phyloP scores from a whole-genome alignment of 2,329 filamentous ascomycete genomes.

The Didymella pomorum region DNA sequence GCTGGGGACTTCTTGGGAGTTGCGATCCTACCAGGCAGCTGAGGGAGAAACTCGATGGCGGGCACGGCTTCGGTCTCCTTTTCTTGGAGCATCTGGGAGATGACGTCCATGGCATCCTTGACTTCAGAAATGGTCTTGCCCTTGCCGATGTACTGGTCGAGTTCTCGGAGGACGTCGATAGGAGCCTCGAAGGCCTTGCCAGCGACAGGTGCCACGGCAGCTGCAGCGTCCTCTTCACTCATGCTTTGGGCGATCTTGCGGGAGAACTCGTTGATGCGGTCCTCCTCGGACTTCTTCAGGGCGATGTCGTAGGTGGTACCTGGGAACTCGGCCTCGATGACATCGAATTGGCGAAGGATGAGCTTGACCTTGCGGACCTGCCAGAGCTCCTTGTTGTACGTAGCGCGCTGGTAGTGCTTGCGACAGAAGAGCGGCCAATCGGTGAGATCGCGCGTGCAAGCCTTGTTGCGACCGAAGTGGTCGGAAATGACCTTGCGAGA shows the following conservation, averaged over 20 bases:
- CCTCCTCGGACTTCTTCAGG: conserved; percentile 49
- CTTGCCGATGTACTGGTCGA: conserved; percentile 35
- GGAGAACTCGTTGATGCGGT: conserved; percentile 42
- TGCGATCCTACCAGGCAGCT: conserved; percentile 28
- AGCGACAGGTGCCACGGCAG: conserved; percentile 17
- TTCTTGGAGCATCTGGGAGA: conserved; percentile 40
- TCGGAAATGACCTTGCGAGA: conserved; percentile 52
- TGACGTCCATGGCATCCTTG: conserved; percentile 33
- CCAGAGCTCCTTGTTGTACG: conserved; percentile 48
- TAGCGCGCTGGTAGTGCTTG: conserved; percentile 53
- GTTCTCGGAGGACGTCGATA: conserved; percentile 43
- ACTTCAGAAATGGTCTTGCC: conserved; percentile 33
- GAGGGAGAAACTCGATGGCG: conserved; percentile 44
- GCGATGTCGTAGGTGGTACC: conserved; percentile 44
- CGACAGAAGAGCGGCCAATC: conserved; percentile 50
- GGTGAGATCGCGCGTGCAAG: conserved; percentile 41
- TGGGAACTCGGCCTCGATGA: conserved; percentile 42
- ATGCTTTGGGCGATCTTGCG: conserved; percentile 33
- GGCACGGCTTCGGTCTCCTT: conserved; percentile 39
- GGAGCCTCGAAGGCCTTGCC: conserved; percentile 46
- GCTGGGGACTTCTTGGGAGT: conserved; percentile 24
- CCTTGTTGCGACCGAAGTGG: conserved; percentile 53
- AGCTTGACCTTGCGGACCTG: conserved; percentile 45
- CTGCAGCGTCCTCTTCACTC: conserved; percentile 19
- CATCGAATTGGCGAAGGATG: conserved; percentile 44